Percentiles rank a stretch among this genome's conserved stretches.
These are phyloP conservation scores for Pythium periplocum DNA, from an alignment of 352 stramenopile species.

Conservation along the genomic window DNA sequence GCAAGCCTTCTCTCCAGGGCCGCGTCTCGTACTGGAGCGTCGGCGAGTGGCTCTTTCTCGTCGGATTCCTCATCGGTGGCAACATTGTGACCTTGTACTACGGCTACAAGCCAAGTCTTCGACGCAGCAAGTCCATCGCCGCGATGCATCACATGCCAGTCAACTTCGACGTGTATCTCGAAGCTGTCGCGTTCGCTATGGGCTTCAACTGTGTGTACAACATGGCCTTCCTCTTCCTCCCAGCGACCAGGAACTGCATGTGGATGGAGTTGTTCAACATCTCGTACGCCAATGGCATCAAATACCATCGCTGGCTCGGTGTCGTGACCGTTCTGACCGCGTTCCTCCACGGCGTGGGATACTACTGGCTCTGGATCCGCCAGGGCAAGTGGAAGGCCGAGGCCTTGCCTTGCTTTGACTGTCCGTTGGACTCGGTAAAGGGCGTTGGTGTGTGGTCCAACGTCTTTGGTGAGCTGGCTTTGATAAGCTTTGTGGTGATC, in stretches of 20 bases:
- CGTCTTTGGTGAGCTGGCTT: too few relatives aligned
- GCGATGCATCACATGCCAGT: not conserved
- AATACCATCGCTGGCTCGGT: too few relatives aligned
- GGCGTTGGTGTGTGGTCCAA: too few relatives aligned
- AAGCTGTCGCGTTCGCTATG: conserved; percentile 14
- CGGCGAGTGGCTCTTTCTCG: conserved; percentile 18
- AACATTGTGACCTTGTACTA: conserved; percentile 5
- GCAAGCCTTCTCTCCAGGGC: conserved; percentile 13
- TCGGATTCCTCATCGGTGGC: conserved; percentile 17
- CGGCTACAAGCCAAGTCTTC: too few relatives aligned
- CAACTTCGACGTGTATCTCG: conserved; percentile 16
- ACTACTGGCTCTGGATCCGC: conserved; percentile 20
- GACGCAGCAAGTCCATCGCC: too few relatives aligned
- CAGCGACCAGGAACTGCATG: conserved; percentile 25
- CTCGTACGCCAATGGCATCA: conserved; percentile 26
- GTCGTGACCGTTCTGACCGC: conserved; percentile 15
- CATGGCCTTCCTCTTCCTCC: conserved; percentile 35
- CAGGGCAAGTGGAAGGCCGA: conserved; percentile 12
- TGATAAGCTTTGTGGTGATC: too few relatives aligned
- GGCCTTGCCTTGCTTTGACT: too few relatives aligned
- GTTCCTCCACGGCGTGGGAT: conserved; percentile 17
- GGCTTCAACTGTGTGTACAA: conserved; percentile 35
- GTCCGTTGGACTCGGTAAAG: too few relatives aligned
- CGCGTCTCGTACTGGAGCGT: conserved; percentile 10
- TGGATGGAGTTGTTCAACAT: conserved; percentile 42